Evolutionary conservation across 805 yeast species (phyloP).

Genomic region (Spencermartinsiella europaea): DNA sequence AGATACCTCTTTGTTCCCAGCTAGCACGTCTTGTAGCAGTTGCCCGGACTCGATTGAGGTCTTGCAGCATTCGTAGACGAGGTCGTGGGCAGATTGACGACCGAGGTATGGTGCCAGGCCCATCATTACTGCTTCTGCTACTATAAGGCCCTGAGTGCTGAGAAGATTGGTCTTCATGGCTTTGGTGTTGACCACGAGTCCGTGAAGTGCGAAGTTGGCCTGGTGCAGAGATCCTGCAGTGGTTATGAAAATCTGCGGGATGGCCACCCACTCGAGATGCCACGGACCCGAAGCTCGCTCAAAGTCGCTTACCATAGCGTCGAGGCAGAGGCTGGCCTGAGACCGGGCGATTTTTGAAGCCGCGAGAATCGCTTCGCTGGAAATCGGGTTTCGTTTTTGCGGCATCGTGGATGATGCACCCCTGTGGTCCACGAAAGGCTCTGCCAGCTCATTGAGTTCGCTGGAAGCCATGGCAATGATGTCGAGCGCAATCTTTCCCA

Average conservation of each 20-base stretch:
- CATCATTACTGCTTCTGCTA: conserved; percentile 7
- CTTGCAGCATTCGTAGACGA: conserved; percentile 3
- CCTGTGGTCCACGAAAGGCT: conserved; percentile 4
- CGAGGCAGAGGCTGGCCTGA: conserved; percentile 1
- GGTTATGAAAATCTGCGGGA: conserved; percentile 4
- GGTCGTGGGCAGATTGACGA: conserved; percentile 3
- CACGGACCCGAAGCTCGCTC: conserved; percentile 6
- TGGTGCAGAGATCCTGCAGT: conserved; percentile 3
- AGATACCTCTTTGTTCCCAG: not conserved
- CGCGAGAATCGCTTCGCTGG: conserved; percentile 4
- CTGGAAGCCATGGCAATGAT: conserved; percentile 5
- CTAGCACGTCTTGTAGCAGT: not conserved
- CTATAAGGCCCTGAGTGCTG: conserved; percentile 1
- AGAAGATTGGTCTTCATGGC: not conserved
- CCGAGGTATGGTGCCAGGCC: conserved; percentile 5
- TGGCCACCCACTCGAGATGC: conserved; percentile 6
- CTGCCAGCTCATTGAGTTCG: conserved; percentile 2
- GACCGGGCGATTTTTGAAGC: conserved; percentile 3
- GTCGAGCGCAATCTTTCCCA: conserved; percentile 5
- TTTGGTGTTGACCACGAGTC: conserved; percentile 3
- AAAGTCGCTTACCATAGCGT: conserved; percentile 4
- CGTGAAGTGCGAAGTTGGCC: conserved; percentile 4
- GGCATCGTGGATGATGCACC: conserved; percentile 8
- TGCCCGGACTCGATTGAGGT: not conserved
- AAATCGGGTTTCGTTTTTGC: conserved; percentile 4